phyloP scores from a whole-genome alignment of 2,329 filamentous ascomycete genomes.

The Diplocarpon rosae region DNA sequence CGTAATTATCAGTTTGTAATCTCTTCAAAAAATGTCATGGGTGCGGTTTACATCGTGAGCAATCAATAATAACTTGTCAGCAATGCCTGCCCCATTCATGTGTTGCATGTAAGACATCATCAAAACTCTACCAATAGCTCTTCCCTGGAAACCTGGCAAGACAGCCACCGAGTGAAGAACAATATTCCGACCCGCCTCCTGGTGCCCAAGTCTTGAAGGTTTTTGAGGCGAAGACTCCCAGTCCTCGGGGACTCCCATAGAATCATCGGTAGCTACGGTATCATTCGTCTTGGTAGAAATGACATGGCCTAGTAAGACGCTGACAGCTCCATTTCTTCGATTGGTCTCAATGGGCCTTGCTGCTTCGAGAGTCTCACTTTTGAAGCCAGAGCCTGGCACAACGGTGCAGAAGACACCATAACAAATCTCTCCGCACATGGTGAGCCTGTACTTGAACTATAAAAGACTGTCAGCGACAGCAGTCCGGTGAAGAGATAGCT shows the following conservation, averaged over 20 bases:
- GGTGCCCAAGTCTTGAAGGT: conserved; percentile 50
- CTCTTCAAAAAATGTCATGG: background rate
- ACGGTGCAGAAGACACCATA: conserved; percentile 70
- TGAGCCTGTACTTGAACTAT: conserved; percentile 68
- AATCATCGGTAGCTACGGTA: conserved; percentile 55
- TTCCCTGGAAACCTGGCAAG: conserved; percentile 60
- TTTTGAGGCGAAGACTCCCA: conserved; percentile 44
- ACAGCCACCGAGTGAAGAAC: conserved; percentile 77
- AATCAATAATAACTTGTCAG: conserved; percentile 64
- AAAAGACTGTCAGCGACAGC: conserved; percentile 5
- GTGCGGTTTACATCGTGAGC: conserved; percentile 51
- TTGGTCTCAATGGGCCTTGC: conserved; percentile 49
- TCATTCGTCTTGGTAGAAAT: conserved; percentile 61
- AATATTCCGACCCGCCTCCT: conserved; percentile 62
- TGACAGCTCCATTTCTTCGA: conserved; percentile 41
- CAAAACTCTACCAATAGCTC: conserved; percentile 62
- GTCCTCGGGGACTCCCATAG: conserved; percentile 63
- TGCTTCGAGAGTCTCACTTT: conserved; percentile 41
- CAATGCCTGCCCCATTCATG: conserved; percentile 58
- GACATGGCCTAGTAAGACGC: conserved; percentile 65
- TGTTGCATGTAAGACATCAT: conserved; percentile 69
- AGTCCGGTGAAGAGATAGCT: background rate
- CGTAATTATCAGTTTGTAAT: background rate
- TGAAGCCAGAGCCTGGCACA: conserved; percentile 36
- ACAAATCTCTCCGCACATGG: conserved; percentile 62